A percentile compares a stretch with the other conserved stretches of the same genome.
phyloP scores from a whole-genome alignment of 1,139 yeast species.

The Blastobotrys arbuscula region DNA sequence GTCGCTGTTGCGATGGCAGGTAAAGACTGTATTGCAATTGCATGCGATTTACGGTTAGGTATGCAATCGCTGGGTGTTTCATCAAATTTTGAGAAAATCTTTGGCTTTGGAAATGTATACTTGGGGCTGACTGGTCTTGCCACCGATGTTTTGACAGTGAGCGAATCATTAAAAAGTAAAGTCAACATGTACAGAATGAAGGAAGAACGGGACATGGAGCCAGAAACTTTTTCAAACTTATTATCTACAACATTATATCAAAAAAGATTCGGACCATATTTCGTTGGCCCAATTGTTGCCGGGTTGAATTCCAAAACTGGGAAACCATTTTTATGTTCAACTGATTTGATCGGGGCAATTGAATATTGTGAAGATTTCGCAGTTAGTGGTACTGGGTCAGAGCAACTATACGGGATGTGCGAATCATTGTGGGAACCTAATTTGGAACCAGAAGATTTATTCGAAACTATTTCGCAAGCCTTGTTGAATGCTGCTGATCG shows the following conservation, averaged over 20 bases:
- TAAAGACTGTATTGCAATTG: constrained; percentile 96
- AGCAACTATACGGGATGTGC: constrained; percentile 97
- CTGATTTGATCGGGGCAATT: constrained; percentile 94
- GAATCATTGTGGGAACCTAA: constrained; percentile 94
- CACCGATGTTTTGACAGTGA: constrained; percentile 80
- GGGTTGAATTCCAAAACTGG: constrained; percentile 79
- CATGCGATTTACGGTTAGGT: constrained; percentile 91
- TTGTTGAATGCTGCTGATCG: constrained; percentile 92
- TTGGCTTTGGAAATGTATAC: constrained; percentile 77
- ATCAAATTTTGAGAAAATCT: constrained; percentile 88
- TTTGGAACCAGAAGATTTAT: constrained; percentile 89
- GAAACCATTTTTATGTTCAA: constrained; percentile 90
- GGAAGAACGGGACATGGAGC: constrained; percentile 90
- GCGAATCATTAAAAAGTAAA: constrained; percentile 76
- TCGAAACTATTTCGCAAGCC: constrained; percentile 94
- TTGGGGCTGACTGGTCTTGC: constrained; percentile 94
- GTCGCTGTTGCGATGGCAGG: constrained; percentile 98
- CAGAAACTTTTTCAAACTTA: constrained; percentile 86
- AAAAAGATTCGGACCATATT: constrained; percentile 90
- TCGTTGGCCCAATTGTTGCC: constrained; percentile 94
- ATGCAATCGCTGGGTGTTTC: constrained; percentile 89
- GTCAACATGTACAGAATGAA: constrained; percentile 83
- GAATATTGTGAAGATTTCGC: constrained; percentile 93
- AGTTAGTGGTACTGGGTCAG: constrained; percentile 95
- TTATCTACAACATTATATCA: constrained; percentile 88